These are phyloP conservation scores for Eucalyptus melliodora DNA, from an alignment of 345 rosid genomes.

Conservation along the genomic window DNA sequence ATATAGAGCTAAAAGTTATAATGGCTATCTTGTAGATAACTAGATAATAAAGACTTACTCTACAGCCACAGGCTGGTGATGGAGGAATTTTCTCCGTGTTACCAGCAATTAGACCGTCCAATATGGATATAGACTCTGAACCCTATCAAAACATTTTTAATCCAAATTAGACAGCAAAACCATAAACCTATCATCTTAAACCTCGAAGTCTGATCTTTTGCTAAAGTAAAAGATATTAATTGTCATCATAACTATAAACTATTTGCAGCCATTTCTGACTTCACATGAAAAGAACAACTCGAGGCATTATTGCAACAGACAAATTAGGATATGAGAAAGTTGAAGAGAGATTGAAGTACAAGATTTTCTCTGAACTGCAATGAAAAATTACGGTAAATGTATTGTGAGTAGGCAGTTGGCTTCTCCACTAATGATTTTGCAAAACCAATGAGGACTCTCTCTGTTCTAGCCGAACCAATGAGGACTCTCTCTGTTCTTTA, in stretches of 20 bases:
- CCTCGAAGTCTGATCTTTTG: not conserved
- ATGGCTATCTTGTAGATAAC: not conserved
- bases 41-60: slow-evolving; percentile 45
- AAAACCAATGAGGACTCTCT: not conserved
- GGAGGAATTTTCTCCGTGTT: slow-evolving; percentile 50
- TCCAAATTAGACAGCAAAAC: too few relatives aligned
- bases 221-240: not conserved
- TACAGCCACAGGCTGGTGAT: slow-evolving; percentile 46
- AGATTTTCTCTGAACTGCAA: not conserved
- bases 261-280: too few relatives aligned
- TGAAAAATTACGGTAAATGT: not conserved
- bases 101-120: slow-evolving; percentile 43
- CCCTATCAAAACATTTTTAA: too few relatives aligned
- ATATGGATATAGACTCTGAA: slow-evolving; percentile 1
- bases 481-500: not conserved
- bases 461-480: not conserved
- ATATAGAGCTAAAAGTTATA: not conserved
- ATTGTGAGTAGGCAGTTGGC: not conserved
- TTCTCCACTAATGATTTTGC: not conserved
- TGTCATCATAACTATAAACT: too few relatives aligned
- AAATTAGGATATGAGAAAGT: not conserved
- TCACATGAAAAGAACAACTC: not conserved
- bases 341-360: not conserved
- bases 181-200: not conserved
- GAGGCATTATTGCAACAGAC: not conserved